These are phyloP conservation scores for Arthrobotrys entomopaga DNA, from an alignment of 2,329 filamentous ascomycete genomes.

Conservation along the genomic window DNA sequence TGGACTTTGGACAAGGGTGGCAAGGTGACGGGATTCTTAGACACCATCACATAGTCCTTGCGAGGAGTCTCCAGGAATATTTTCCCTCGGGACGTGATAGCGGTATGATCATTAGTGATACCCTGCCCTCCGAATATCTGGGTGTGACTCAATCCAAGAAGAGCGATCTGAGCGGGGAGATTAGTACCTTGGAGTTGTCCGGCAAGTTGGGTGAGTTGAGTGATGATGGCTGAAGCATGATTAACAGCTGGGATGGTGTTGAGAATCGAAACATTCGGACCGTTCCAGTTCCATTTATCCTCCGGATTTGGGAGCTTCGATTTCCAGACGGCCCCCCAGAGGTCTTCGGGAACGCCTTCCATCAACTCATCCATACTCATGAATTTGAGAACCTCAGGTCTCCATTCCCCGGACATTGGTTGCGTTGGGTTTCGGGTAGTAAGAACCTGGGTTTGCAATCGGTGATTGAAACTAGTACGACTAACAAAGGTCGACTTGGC, in stretches of 20 bases:
- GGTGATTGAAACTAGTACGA: constrained; percentile 47
- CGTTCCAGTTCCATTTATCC: constrained; percentile 44
- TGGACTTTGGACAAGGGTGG: constrained; percentile 39
- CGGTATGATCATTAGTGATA: background rate
- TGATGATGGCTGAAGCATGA: constrained; percentile 1
- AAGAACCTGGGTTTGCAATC: constrained; percentile 35
- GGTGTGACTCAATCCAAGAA: constrained; percentile 18
- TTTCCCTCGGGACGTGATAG: constrained; percentile 25
- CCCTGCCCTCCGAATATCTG: background rate
- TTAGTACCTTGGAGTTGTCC: background rate
- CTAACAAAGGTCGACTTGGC: constrained; percentile 34
- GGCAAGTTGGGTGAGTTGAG: constrained; percentile 17
- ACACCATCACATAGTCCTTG: constrained; percentile 32
- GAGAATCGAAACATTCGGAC: constrained; percentile 5
- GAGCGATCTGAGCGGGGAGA: constrained; percentile 10
- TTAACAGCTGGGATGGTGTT: constrained; percentile 8
- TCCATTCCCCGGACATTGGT: constrained; percentile 44
- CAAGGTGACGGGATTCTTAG: constrained; percentile 34
- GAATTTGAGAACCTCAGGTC: constrained; percentile 43
- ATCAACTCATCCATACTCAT: constrained; percentile 47
- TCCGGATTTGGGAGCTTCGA: constrained; percentile 28
- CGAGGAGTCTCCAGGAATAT: constrained; percentile 44
- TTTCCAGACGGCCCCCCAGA: constrained; percentile 39
- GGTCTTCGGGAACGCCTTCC: constrained; percentile 34
- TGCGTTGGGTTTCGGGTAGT: constrained; percentile 28